A percentile compares a stretch with the other conserved stretches of the same genome.
Evolutionary conservation across 148 eudicot species (phyloP).

Genomic region (Rhododendron griersonianum): DNA sequence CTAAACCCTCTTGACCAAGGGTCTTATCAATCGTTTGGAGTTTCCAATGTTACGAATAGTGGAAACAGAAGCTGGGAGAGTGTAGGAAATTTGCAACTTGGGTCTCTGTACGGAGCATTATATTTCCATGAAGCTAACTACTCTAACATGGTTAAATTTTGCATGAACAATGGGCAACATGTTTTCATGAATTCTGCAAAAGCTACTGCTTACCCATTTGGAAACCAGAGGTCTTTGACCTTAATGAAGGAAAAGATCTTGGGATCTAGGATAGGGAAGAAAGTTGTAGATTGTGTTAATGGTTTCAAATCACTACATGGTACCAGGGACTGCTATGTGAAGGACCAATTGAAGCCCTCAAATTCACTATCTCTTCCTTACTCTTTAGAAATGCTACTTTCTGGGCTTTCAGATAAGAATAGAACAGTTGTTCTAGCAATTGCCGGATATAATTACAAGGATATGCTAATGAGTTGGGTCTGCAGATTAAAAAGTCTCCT

Average conservation of each 20-base stretch:
- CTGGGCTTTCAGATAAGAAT: constrained; percentile 54
- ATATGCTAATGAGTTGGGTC: constrained; percentile 97
- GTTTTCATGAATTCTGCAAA: no score
- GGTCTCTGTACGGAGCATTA: no score
- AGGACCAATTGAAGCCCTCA: constrained; percentile 23
- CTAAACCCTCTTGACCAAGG: no score
- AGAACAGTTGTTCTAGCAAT: constrained; percentile 66
- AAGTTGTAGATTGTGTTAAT: constrained; percentile 39
- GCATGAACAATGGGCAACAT: no score
- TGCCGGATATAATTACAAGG: constrained; percentile 92
- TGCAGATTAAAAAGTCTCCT: constrained; percentile 70
- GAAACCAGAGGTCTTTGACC: no score
- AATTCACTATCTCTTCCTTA: constrained; percentile 39
- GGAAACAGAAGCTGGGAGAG: no score
- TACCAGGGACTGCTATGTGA: constrained; percentile 17
- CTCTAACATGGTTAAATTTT: no score
- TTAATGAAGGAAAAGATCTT: constrained; percentile 27
- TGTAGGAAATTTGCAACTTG: no score
- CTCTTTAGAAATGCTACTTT: constrained; percentile 50
- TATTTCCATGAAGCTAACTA: no score
- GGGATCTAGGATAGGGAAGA: constrained; percentile 28
- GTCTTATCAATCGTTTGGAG: no score
- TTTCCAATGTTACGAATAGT: no score
- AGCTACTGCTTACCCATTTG: no score
- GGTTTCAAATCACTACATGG: constrained; percentile 24